Evolutionary conservation across 2,329 filamentous ascomycete species (phyloP).

Genomic region (Neurospora sp.): DNA sequence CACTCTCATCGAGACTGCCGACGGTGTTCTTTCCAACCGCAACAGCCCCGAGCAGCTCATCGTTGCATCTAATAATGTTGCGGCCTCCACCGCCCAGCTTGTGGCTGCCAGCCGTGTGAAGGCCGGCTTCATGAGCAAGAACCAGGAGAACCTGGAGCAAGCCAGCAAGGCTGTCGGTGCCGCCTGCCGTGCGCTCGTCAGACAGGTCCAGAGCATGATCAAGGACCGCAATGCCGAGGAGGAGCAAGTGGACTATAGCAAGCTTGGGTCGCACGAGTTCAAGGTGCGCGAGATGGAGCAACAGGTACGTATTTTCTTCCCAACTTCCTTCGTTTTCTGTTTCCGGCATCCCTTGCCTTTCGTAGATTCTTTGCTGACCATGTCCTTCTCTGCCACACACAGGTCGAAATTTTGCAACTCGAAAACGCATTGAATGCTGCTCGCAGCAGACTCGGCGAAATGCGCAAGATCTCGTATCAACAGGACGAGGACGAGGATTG

Average conservation of each 20-base stretch:
- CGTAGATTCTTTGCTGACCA: conserved; percentile 11
- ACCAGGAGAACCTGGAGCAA: conserved; percentile 80
- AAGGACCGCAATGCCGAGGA: conserved; percentile 74
- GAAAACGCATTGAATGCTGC: conserved; percentile 79
- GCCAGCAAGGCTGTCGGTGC: conserved; percentile 88
- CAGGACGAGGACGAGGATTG: conserved; percentile 50
- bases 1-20: conserved; percentile 93
- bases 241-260: conserved; percentile 77
- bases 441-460: conserved; percentile 79
- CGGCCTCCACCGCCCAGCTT: conserved; percentile 90
- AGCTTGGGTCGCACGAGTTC: conserved; percentile 89
- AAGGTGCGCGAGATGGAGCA: conserved; percentile 99
- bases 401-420: conserved; percentile 96
- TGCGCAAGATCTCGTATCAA: conserved; percentile 94
- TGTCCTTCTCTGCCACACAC: conserved; percentile 29
- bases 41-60: conserved; percentile 96
- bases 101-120: conserved; percentile 94
- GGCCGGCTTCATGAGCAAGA: conserved; percentile 96
- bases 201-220: conserved; percentile 92
- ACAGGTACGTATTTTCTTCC: conserved; percentile 56
- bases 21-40: conserved; percentile 83
- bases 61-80: conserved; percentile 93
- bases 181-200: conserved; percentile 77
- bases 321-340: conserved; percentile 1
- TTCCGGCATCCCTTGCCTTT: not conserved